A percentile compares a stretch with the other conserved stretches of the same genome.
These are phyloP conservation scores for Hordeum vulgare DNA, from an alignment of 176 grass and related monocot genomes.

Conservation along the genomic window MorexV3_pseudomolecules_assembly NC_058522.1:563198597-563199096, in stretches of 20 bases:
- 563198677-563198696: no score
- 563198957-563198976: slow-evolving; percentile 9
- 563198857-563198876: slow-evolving; percentile 14
- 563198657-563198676: no score
- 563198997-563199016: slow-evolving; percentile 8
- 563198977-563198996: slow-evolving; percentile 31
- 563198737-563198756: neutral
- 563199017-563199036: slow-evolving; percentile 27
- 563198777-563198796: neutral
- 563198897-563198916: slow-evolving; percentile 27
- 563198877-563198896: slow-evolving; percentile 16
- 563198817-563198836: neutral
- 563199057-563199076: neutral
- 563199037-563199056: neutral
- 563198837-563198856: neutral
- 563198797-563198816: neutral
- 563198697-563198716: no score
- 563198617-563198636: no score
- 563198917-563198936: slow-evolving; percentile 8
- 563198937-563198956: slow-evolving; percentile 31
- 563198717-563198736: neutral
- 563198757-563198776: neutral
- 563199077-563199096: neutral
- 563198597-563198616: no score
- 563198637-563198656: no score